Conservation (phyloP, 345 rosid species). For the Noccaea caerulescens region DNA sequence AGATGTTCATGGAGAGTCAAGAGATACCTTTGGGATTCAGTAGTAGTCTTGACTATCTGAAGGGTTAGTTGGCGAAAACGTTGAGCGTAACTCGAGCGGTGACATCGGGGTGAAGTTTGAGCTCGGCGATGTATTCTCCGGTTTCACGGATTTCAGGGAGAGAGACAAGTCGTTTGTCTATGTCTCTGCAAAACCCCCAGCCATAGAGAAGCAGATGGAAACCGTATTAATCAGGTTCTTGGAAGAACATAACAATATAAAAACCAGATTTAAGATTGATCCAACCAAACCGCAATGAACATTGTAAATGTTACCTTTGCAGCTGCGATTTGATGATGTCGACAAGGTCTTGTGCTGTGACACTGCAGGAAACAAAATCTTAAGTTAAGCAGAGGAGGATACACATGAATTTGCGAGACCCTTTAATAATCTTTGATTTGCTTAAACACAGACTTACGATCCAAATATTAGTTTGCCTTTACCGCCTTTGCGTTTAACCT, state of each 20-base stretch:
- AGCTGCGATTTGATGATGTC: slow-evolving; percentile 94
- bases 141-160: slow-evolving; percentile 94
- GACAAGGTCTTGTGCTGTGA: slow-evolving; percentile 90
- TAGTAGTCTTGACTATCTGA: slow-evolving; percentile 19
- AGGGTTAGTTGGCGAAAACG: slow-evolving; percentile 69
- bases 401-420: slow-evolving; percentile 22
- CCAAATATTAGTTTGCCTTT: slow-evolving; percentile 90
- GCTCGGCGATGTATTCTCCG: slow-evolving; percentile 87
- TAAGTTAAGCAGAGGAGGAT: slow-evolving; percentile 32
- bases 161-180: slow-evolving; percentile 75
- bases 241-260: not conserved
- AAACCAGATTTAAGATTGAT: not conserved
- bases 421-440: not conserved
- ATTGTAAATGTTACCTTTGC: slow-evolving; percentile 59
- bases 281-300: not conserved
- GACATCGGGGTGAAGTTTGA: slow-evolving; percentile 95
- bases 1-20: slow-evolving; percentile 15
- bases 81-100: slow-evolving; percentile 77
- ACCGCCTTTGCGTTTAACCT: slow-evolving; percentile 95
- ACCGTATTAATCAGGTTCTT: slow-evolving; percentile 3
- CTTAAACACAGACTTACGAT: slow-evolving; percentile 54
- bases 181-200: slow-evolving; percentile 58
- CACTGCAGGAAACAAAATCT: slow-evolving; percentile 52
- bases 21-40: slow-evolving; percentile 24
- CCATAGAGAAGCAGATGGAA: slow-evolving; percentile 6